Conservation (phyloP, 2,329 filamentous ascomycete genomes). For the Cercospora sojina region DNA sequence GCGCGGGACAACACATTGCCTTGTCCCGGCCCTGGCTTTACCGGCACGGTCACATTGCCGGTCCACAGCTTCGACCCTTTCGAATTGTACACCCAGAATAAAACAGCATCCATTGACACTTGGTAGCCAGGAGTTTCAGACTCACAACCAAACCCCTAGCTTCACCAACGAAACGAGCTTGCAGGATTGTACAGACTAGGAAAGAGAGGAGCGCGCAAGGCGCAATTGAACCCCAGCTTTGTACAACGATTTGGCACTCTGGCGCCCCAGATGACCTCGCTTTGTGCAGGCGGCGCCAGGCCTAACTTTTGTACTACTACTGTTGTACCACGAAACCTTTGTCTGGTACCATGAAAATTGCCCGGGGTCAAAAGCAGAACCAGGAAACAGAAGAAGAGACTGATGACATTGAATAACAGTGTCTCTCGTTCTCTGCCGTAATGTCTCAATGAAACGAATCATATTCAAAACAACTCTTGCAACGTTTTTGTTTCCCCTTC, state of each 20-base stretch:
- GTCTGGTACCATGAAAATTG: not conserved
- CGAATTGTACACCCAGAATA: slow-evolving; percentile 15
- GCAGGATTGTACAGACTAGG: slow-evolving; percentile 15
- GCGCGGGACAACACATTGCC: not conserved
- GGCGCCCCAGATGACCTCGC: slow-evolving; percentile 1
- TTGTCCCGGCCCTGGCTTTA: slow-evolving; percentile 12
- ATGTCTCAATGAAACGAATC: slow-evolving; percentile 15
- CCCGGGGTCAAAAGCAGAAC: slow-evolving; percentile 1
- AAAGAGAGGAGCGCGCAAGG: slow-evolving; percentile 8
- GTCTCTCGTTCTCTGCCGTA: slow-evolving; percentile 9
- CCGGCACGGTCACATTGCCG: slow-evolving; percentile 9
- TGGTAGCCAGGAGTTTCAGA: slow-evolving; percentile 10
- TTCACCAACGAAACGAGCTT: slow-evolving; percentile 12
- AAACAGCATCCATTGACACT: slow-evolving; percentile 6
- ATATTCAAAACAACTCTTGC: not conserved
- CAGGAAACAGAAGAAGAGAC: not conserved
- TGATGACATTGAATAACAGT: slow-evolving; percentile 12
- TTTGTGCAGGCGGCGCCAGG: slow-evolving; percentile 2
- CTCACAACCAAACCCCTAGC: not conserved
- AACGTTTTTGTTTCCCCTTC: not conserved
- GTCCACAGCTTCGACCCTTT: slow-evolving; percentile 14
- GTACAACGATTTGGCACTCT: slow-evolving; percentile 5
- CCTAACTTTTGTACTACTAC: slow-evolving; percentile 7
- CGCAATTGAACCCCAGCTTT: slow-evolving; percentile 11
- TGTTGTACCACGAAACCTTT: slow-evolving; percentile 1